Evolutionary conservation across 2,329 filamentous ascomycete genomes (phyloP).

Genomic region (Penicillium nordicum): DNA sequence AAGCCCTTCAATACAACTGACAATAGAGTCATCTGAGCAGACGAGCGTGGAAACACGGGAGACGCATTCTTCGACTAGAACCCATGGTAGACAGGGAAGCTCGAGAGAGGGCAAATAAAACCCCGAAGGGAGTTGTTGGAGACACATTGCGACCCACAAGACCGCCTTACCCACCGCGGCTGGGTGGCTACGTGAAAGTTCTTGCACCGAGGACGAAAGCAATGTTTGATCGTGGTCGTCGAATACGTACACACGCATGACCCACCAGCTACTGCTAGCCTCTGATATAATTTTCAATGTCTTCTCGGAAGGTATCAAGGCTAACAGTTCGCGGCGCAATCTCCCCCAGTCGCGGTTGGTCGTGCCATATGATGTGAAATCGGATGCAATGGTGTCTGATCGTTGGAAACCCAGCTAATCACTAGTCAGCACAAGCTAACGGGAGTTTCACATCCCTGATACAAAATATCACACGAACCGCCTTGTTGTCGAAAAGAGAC

Average conservation of each 20-base stretch:
- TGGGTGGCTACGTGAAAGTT: constrained; percentile 3
- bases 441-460: not conserved
- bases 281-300: constrained; percentile 5
- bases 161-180: constrained; percentile 3
- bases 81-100: constrained; percentile 1
- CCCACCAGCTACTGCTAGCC: constrained; percentile 10
- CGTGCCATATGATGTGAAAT: not conserved
- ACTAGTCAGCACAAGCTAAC: not conserved
- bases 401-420: constrained; percentile 6
- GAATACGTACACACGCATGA: constrained; percentile 5
- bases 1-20: constrained; percentile 10
- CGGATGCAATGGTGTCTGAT: not conserved
- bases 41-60: not conserved
- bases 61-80: constrained; percentile 4
- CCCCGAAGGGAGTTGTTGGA: constrained; percentile 11
- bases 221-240: constrained; percentile 3
- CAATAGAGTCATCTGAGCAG: constrained; percentile 6
- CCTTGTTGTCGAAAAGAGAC: constrained; percentile 9
- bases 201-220: not conserved
- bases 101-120: not conserved
- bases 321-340: constrained; percentile 3
- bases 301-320: not conserved
- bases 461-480: not conserved
- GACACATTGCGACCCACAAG: constrained; percentile 7
- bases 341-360: not conserved